phyloP scores from a whole-genome alignment of 441 rosid species.

The Omphalea diandra region DNA sequence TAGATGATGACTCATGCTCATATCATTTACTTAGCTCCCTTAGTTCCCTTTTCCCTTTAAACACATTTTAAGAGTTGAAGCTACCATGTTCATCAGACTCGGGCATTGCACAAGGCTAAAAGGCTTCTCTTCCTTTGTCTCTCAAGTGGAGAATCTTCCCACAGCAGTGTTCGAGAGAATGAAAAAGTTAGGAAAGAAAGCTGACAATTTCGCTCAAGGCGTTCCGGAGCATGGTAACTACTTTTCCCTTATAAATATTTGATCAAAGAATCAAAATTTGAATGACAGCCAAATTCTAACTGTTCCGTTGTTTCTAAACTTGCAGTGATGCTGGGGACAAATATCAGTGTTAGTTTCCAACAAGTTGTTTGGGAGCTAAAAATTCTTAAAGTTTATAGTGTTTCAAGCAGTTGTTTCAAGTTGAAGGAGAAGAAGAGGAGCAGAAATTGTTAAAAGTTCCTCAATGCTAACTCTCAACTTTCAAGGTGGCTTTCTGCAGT shows the following conservation, averaged over 20 bases:
- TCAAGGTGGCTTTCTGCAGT: conserved; percentile 54
- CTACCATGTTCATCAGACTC: conserved; percentile 20
- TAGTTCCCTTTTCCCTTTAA: conserved; percentile 23
- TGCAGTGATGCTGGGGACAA: conserved; percentile 47
- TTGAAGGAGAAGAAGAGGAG: conserved; percentile 42
- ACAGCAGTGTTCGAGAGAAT: conserved; percentile 31
- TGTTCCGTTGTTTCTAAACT: neutral
- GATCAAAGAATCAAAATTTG: neutral
- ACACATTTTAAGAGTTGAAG: conserved; percentile 19
- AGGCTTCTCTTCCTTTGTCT: conserved; percentile 2
- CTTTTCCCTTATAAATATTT: neutral
- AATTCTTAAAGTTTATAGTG: conserved; percentile 58
- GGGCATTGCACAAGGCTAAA: neutral
- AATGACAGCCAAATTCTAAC: neutral
- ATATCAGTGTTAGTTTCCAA: conserved; percentile 60
- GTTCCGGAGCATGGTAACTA: conserved; percentile 44
- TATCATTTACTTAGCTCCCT: too few species aligned
- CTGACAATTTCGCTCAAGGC: conserved; percentile 44
- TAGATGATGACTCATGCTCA: conserved; percentile 40
- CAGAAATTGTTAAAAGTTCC: conserved; percentile 48
- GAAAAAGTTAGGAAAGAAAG: conserved; percentile 48
- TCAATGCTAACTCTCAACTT: conserved; percentile 51
- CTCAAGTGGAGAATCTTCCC: neutral
- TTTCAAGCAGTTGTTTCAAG: conserved; percentile 44
- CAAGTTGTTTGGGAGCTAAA: conserved; percentile 60